Evolutionary conservation across 176 grass and related monocot genomes (phyloP), one percentile per base, ranked within the genome.

Genomic region (Cenchrus americanus): DNA sequence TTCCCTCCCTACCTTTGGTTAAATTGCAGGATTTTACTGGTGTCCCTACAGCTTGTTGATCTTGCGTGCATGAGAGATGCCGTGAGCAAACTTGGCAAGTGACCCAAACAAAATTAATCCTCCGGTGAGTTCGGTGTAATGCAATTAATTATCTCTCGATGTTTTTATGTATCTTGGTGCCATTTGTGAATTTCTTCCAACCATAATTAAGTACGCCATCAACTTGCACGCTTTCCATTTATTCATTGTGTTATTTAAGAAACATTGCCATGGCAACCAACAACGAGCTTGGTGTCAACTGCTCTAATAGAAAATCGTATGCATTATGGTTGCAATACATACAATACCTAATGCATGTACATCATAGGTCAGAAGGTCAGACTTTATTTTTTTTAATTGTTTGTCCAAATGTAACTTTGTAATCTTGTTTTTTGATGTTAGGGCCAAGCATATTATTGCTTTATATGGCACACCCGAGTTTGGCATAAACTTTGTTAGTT

Each of bases 11-110:
- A 48, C 21, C 48, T 78, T 83, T 83, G 17, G 65, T 66, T 79
- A 18, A 46, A 58, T 82, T 59, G 32, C 69, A 98, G 96, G 96
- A 98, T 90, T 98, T 98, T 59, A 98, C 96, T 85, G 96, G 96
- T 82, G 96, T 96, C 58, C 93, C 93, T 14, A 93, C 96, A 62
- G 91, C n/a, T 96, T 74, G 96, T 98, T 81, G 96, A 98, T 81
- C 96, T 98, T 73, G 96, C 96, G 1, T 95, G 96, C 73, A 98
- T 98, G 96, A 81, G 96, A 61, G 96, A 98, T 96, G 96, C 96
- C 50, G 90, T 98, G 91, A 95, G 87, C 82, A 98, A 83, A 77
- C 85, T 98, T 72, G 89, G 85, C 15, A 95, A n/a, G 89, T 24
- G 96, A 98, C 22, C 88, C 93, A 0, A 92, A 95, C 64, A 96